Evolutionary conservation across 192 early-diverging fungal genomes (phyloP).

Genomic region (Spizellomyces sp.): DNA sequence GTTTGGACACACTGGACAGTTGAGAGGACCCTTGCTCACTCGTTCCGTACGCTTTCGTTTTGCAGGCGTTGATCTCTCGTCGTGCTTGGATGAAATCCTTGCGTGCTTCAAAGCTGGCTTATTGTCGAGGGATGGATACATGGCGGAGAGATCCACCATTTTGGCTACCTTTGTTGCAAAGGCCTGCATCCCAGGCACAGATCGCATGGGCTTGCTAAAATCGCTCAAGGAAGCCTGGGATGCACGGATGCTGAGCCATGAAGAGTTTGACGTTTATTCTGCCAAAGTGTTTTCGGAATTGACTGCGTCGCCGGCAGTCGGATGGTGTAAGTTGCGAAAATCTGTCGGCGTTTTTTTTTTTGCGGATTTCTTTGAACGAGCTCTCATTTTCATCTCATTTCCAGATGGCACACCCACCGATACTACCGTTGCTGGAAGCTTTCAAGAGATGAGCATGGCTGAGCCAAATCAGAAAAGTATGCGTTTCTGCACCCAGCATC

Average conservation of each 20-base stretch:
- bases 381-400: neutral
- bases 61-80: neutral
- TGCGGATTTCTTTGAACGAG: neutral
- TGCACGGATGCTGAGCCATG: conserved; percentile 6
- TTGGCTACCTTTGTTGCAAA: neutral
- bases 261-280: conserved; percentile 11
- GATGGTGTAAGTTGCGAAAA: neutral
- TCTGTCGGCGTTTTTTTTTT: no score
- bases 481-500: no score
- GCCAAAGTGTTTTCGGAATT: conserved; percentile 3
- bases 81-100: neutral
- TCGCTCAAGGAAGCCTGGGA: conserved; percentile 25
- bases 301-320: neutral
- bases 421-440: neutral
- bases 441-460: no score
- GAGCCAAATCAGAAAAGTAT: no score
- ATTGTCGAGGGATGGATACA: conserved; percentile 12
- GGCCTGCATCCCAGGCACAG: neutral
- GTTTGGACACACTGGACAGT: no score
- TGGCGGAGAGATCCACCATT: neutral
- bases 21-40: no score
- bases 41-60: no score
- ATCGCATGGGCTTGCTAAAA: conserved; percentile 19
- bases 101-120: conserved; percentile 4
- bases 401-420: neutral